Conservation (phyloP, 148 eudicot species). For the Chenopodium suecicum region DNA sequence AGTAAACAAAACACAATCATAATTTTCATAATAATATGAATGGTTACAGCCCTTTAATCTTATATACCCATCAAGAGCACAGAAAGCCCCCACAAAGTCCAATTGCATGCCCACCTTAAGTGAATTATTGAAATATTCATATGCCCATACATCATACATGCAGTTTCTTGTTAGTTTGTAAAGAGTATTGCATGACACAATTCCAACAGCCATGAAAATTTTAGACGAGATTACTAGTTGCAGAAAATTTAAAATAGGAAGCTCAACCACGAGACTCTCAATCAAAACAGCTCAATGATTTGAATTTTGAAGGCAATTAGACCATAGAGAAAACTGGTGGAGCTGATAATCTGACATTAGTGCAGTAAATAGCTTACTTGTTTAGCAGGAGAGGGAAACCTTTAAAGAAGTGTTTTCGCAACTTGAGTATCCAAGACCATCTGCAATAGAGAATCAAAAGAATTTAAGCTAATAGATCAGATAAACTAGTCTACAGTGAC, state of each 20-base stretch:
- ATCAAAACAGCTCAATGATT: neutral
- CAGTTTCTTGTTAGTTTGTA: neutral
- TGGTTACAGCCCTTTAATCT: neutral
- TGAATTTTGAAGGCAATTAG: neutral
- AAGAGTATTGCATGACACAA: neutral
- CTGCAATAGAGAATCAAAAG: slow-evolving; percentile 36
- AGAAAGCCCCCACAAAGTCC: neutral
- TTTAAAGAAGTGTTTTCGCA: slow-evolving; percentile 88
- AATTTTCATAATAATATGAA: too few species aligned
- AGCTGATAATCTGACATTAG: too few species aligned
- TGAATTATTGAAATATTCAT: neutral
- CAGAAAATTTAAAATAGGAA: neutral
- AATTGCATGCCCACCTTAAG: neutral
- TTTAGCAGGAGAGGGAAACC: slow-evolving; percentile 91
- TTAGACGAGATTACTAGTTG: neutral
- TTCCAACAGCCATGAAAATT: neutral
- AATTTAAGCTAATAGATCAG: too few species aligned
- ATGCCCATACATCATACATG: neutral
- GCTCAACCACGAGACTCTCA: too few species aligned
- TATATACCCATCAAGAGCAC: neutral
- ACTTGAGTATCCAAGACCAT: slow-evolving; percentile 98
- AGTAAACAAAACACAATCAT: too few species aligned
- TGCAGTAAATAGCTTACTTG: slow-evolving; percentile 46
- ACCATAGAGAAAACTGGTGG: neutral
- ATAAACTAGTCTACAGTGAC: too few species aligned